These are phyloP conservation scores for Sarcocystis neurona DNA, from an alignment of 169 alveolate species.

Conservation along the genomic window DNA sequence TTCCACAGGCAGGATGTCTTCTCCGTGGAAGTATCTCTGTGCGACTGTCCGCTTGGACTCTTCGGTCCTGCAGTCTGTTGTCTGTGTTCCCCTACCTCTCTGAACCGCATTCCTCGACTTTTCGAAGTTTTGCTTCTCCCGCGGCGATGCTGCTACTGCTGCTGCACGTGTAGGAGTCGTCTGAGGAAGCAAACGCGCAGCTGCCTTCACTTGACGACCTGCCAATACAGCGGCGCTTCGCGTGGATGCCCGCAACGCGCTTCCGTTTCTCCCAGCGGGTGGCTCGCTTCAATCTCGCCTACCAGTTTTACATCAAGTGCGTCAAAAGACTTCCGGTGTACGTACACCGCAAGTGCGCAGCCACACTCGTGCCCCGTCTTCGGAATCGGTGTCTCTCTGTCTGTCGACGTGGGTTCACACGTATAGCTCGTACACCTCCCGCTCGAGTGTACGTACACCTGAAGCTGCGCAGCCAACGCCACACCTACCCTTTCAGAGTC, in stretches of 20 bases:
- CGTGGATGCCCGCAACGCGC: background rate
- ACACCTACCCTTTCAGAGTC: too few species aligned
- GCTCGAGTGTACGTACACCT: too few species aligned
- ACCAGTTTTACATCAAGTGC: conserved; percentile 16
- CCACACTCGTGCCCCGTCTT: too few species aligned
- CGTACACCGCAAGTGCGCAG: too few species aligned
- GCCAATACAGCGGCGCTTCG: conserved; percentile 29
- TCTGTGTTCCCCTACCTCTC: background rate
- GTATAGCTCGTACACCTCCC: too few species aligned
- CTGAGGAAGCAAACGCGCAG: background rate
- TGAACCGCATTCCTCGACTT: background rate
- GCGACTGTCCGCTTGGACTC: too few species aligned
- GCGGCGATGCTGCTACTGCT: too few species aligned
- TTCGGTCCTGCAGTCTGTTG: background rate
- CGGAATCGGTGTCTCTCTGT: background rate
- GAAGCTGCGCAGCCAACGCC: too few species aligned
- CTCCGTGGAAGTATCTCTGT: too few species aligned
- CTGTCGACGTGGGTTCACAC: too few species aligned
- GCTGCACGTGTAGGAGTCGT: background rate
- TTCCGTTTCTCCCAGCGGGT: background rate
- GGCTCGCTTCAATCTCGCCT: conserved; percentile 18
- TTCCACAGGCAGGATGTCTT: too few species aligned
- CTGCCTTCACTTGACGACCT: conserved; percentile 20
- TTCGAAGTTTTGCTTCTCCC: background rate
- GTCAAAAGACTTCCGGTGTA: too few species aligned